A percentile compares a stretch with the other conserved stretches of the same genome.
phyloP scores from a whole-genome alignment of 169 alveolate genomes.

The Cystoisospora suis region DNA sequence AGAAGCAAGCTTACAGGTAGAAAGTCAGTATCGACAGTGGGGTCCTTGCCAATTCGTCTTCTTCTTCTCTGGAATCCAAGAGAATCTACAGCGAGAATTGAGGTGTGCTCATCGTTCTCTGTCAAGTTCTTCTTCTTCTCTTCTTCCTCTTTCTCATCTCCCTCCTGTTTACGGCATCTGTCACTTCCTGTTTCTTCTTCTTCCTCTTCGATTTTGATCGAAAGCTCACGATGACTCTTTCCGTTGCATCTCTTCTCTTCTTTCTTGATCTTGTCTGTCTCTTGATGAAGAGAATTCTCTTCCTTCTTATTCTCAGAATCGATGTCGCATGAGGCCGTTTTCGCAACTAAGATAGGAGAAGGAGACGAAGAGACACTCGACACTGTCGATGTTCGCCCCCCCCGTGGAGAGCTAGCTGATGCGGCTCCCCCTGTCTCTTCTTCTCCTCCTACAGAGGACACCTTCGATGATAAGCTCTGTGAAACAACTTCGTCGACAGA shows the following conservation, averaged over 20 bases:
- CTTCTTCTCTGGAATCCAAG: background rate
- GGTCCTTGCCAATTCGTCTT: constrained; percentile 59
- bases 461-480: background rate
- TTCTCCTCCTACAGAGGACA: background rate
- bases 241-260: background rate
- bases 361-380: too few species aligned
- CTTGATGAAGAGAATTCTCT: too few species aligned
- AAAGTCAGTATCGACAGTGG: constrained; percentile 55
- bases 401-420: background rate
- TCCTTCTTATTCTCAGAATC: background rate
- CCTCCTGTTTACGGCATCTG: background rate
- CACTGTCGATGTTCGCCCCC: background rate
- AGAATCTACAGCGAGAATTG: background rate
- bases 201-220: background rate
- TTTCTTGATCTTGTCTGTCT: too few species aligned
- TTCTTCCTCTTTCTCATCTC: background rate
- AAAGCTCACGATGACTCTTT: background rate
- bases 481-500: constrained; percentile 6
- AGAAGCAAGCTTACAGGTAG: constrained; percentile 61
- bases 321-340: too few species aligned
- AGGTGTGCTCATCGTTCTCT: background rate
- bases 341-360: background rate
- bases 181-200: background rate
- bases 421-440: background rate
- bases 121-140: background rate